Percentiles rank a stretch among this genome's conserved stretches.
Evolutionary conservation across 495 filamentous ascomycete genomes (phyloP).

Genomic region (Mycothermus thermophilus): DNA sequence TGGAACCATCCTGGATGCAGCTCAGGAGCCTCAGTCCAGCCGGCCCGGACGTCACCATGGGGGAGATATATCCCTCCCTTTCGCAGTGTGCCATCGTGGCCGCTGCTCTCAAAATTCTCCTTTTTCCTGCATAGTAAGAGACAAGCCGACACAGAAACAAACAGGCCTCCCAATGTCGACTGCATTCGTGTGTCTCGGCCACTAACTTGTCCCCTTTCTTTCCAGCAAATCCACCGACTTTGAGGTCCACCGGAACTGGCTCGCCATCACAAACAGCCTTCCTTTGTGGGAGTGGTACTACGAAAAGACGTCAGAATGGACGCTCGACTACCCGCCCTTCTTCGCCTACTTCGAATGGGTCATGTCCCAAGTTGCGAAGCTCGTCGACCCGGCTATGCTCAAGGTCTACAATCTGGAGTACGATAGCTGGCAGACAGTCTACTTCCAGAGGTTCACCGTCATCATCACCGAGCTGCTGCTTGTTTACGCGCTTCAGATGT

Average conservation of each 20-base stretch:
- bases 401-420: slow-evolving; percentile 67
- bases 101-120: slow-evolving; percentile 79
- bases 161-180: no score
- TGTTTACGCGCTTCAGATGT: slow-evolving; percentile 73
- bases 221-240: slow-evolving; percentile 99
- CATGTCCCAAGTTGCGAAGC: slow-evolving; percentile 65
- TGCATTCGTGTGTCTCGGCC: no score
- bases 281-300: slow-evolving; percentile 88
- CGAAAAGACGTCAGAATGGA: slow-evolving; percentile 97
- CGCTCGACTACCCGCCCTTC: slow-evolving; percentile 94
- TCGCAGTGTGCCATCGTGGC: slow-evolving; percentile 77
- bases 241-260: slow-evolving; percentile 96
- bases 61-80: slow-evolving; percentile 70
- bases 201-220: no score
- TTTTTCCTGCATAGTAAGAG: slow-evolving; percentile 96
- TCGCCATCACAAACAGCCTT: slow-evolving; percentile 82
- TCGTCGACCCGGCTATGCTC: slow-evolving; percentile 70
- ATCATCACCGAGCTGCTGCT: slow-evolving; percentile 77
- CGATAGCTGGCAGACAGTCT: slow-evolving; percentile 81
- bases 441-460: slow-evolving; percentile 81
- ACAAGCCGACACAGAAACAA: no score
- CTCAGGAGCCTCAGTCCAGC: slow-evolving; percentile 1
- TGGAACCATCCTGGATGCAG: no score
- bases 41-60: slow-evolving; percentile 41
- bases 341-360: slow-evolving; percentile 95